phyloP scores from a whole-genome alignment of 108 stramenopile species.

The Cyclotella kingstonii region DNA sequence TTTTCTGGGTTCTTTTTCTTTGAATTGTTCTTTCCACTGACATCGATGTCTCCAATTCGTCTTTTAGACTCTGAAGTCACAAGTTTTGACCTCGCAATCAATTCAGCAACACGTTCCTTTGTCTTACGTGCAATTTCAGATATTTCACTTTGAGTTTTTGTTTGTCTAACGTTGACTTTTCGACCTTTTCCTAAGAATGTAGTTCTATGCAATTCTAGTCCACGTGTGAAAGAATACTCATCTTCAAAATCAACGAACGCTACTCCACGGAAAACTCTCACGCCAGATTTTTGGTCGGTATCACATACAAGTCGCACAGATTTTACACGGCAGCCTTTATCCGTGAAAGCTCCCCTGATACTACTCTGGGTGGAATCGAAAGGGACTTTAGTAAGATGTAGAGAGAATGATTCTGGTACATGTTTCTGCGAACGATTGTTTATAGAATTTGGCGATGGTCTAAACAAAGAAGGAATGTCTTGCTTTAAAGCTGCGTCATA shows the following conservation, averaged over 20 bases:
- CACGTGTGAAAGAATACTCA: conserved; percentile 53
- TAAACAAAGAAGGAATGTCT: not conserved
- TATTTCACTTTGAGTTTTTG: conserved; percentile 61
- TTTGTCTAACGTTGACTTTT: conserved; percentile 73
- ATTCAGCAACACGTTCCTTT: conserved; percentile 56
- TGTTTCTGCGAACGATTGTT: not conserved
- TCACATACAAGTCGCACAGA: conserved; percentile 81
- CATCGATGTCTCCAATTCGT: conserved; percentile 8
- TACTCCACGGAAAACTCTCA: conserved; percentile 73
- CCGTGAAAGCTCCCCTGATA: conserved; percentile 55
- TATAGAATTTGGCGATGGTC: too few relatives aligned
- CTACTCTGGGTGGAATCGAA: conserved; percentile 64
- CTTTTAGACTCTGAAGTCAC: conserved; percentile 19
- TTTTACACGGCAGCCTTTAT: conserved; percentile 59
- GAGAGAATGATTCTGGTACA: conserved; percentile 34
- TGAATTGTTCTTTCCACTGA: not conserved
- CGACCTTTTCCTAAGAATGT: conserved; percentile 48
- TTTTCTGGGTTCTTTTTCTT: conserved; percentile 9
- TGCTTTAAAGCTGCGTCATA: conserved; percentile 1
- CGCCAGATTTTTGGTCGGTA: conserved; percentile 36
- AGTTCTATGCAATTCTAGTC: conserved; percentile 49
- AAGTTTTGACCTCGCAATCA: conserved; percentile 51
- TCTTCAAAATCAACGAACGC: conserved; percentile 78
- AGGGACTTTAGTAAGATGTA: conserved; percentile 77
- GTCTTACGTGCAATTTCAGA: conserved; percentile 68